Base-by-base conservation (phyloP, 192 early-diverging fungal species). In the Haplosporangium gracile region DNA sequence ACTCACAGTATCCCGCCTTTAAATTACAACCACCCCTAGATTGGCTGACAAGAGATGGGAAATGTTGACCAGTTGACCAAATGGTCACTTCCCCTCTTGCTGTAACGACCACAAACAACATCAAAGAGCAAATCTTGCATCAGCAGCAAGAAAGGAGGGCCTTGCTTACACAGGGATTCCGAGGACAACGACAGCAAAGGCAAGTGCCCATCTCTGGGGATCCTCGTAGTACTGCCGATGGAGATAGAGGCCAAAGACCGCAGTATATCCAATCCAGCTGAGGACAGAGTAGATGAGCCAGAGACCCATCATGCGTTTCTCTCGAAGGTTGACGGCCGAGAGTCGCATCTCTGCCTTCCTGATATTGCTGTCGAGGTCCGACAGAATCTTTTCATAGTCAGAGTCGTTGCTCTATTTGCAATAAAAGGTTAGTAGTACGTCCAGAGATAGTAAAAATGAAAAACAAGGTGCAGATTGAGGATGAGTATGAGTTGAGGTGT, bases 331-430 rank as follows among this genome's bases (percentile, higher is more conserved):
- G 72, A 94, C 93, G 77, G 93, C 94, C 51, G 92, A 91, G 55
- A 95, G 90, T 86, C 92, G 87, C 39, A 89, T 71, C 77, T 96
- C 93, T 11, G 94, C 88, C 38, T 87, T 90, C 70, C 94, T 88
- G 65, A 93, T 92, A 55, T 94, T 91, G 38, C 85, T 91, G 76
- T 94, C 94, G 9, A 96, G 91, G 53, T 93, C 91, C 38, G 92
- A 93, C 32, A 95, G 88, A 79, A 90, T 90, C 76, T 82, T 85
- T 85, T 90, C 89, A 75, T 88, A 90, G 75, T 90, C 83, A 69
- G 87, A 87, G 49, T 90, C 82, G 29, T 80, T 80, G 75, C 75
- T 81, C 84, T 86, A 77, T 72, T 39, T 24, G 73, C 32, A 22
- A 6, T 36, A 16, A 6, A 38, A 24, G 5, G 29, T 34, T 40